phyloP scores from a whole-genome alignment of 2,329 filamentous ascomycete genomes.

The Lasiodiplodia theobromae region DNA sequence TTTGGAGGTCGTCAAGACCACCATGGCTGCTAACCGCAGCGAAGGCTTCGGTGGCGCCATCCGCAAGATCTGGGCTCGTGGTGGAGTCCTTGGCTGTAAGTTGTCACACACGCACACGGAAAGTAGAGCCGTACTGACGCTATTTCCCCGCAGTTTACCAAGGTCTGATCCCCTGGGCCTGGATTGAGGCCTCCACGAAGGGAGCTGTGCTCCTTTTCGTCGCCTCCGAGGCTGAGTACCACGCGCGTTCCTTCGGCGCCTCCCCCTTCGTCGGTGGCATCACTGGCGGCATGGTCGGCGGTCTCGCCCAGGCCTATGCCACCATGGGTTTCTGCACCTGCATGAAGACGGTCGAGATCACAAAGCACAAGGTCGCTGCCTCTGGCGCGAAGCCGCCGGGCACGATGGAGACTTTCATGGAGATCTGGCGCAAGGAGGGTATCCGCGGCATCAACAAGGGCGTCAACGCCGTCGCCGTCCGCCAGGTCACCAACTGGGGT shows the following conservation, averaged over 20 bases:
- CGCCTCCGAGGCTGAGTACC: constrained; percentile 96
- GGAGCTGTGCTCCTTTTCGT: constrained; percentile 99
- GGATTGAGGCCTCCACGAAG: constrained; percentile 99
- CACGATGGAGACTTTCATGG: constrained; percentile 94
- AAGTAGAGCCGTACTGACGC: constrained; percentile 6
- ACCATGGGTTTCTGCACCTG: constrained; percentile 99
- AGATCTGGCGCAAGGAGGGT: constrained; percentile 94
- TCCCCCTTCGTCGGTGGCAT: constrained; percentile 90
- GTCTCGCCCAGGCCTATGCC: constrained; percentile 96
- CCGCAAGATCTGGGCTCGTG: constrained; percentile 88
- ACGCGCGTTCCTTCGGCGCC: constrained; percentile 83
- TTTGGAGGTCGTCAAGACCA: constrained; percentile 98
- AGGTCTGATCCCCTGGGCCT: constrained; percentile 99
- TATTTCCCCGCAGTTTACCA: constrained; percentile 79
- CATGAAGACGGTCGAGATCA: constrained; percentile 99
- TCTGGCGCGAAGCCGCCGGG: constrained; percentile 83
- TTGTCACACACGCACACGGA: constrained; percentile 42
- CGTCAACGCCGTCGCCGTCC: constrained; percentile 97
- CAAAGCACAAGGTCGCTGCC: constrained; percentile 92
- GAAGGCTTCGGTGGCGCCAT: constrained; percentile 86
- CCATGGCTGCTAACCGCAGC: constrained; percentile 95
- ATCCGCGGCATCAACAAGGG: constrained; percentile 97
- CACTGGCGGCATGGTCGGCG: constrained; percentile 87
- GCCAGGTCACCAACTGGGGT: constrained; percentile 99
- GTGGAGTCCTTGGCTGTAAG: constrained; percentile 93